These are phyloP conservation scores for Mortierella antarctica DNA, from an alignment of 192 early-diverging fungal species.

Conservation along the genomic window DNA sequence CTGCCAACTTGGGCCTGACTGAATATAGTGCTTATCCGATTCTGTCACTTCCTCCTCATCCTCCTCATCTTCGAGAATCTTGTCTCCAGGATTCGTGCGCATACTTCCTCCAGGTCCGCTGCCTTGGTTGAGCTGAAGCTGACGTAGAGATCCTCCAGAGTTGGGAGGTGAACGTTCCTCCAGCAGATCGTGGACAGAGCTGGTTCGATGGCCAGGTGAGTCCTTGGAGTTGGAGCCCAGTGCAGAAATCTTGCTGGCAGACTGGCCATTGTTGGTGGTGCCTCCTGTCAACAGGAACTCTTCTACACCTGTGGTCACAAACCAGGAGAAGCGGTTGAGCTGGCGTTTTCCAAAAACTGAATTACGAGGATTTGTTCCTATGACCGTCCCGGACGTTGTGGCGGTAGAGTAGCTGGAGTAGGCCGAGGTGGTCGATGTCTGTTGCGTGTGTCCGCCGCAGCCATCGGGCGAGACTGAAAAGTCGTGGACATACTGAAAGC, in stretches of 20 bases:
- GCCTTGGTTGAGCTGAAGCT: not conserved
- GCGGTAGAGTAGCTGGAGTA: conserved; percentile 26
- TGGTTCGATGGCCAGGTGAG: conserved; percentile 3
- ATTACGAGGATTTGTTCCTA: conserved; percentile 27
- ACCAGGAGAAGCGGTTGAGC: conserved; percentile 57
- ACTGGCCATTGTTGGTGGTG: not conserved
- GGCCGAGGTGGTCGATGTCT: conserved; percentile 19
- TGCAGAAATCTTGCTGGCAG: not conserved
- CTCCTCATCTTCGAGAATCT: conserved; percentile 25
- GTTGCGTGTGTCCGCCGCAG: conserved; percentile 17
- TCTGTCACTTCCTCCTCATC: conserved; percentile 55
- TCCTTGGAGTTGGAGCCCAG: not conserved
- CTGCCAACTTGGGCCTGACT: conserved; percentile 56
- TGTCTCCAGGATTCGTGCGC: conserved; percentile 10
- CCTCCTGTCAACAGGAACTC: conserved; percentile 56
- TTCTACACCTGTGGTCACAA: conserved; percentile 58
- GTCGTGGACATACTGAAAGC: conserved; percentile 51
- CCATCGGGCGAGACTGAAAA: conserved; percentile 47
- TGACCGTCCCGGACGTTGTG: conserved; percentile 4
- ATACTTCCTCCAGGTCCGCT: conserved; percentile 20
- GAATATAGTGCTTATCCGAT: conserved; percentile 59
- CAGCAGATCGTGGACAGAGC: conserved; percentile 9
- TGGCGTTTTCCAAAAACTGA: conserved; percentile 54
- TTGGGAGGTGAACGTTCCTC: conserved; percentile 9
- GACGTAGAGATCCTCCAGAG: conserved; percentile 19